Evolutionary conservation across 2,329 filamentous ascomycete species (phyloP).

Genomic region (Talaromyces sp.): DNA sequence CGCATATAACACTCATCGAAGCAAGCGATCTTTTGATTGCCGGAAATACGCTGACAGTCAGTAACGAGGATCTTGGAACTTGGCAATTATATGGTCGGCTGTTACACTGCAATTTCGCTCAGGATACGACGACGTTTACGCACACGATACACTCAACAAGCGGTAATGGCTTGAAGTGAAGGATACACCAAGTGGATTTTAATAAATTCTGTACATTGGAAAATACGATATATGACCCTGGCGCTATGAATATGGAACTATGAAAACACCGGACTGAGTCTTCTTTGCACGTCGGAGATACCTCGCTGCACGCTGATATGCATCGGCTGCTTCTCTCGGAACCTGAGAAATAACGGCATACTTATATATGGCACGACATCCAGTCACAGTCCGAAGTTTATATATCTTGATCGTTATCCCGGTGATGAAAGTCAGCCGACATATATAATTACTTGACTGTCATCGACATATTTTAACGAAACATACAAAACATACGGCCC

Average conservation of each 20-base stretch:
- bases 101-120: background rate
- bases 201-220: background rate
- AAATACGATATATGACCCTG: background rate
- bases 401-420: background rate
- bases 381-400: background rate
- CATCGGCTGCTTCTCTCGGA: background rate
- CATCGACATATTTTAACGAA: background rate
- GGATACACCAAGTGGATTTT: background rate
- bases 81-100: background rate
- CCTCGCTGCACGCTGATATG: background rate
- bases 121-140: background rate
- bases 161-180: background rate
- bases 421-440: background rate
- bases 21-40: background rate
- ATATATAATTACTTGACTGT: background rate
- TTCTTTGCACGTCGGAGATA: constrained; percentile 3
- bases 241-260: constrained; percentile 10
- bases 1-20: background rate
- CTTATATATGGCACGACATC: background rate
- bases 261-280: constrained; percentile 14
- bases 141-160: background rate
- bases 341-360: background rate
- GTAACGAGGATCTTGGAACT: background rate
- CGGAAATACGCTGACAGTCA: background rate
- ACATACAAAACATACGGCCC: background rate